Evolutionary conservation across 2,329 filamentous ascomycete species (phyloP).

Genomic region (Aureobasidium sp.): DNA sequence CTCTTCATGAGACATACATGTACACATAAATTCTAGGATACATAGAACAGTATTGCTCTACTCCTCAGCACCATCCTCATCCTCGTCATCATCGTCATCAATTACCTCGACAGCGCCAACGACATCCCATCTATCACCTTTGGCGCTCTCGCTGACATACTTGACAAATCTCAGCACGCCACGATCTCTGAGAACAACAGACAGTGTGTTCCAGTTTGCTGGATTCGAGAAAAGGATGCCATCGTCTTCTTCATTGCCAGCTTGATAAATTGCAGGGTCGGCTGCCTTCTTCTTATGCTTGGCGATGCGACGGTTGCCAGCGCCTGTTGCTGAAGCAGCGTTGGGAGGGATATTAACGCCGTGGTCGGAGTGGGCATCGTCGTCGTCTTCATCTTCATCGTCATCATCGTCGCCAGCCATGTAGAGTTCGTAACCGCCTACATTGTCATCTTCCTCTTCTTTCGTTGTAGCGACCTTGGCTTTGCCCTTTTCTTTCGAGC

Average conservation of each 20-base stretch:
- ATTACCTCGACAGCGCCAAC: constrained; percentile 66
- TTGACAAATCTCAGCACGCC: constrained; percentile 91
- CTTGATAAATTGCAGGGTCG: constrained; percentile 83
- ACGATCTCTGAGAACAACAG: constrained; percentile 78
- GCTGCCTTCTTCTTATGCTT: constrained; percentile 26
- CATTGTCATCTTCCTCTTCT: constrained; percentile 43
- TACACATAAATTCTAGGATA: neutral
- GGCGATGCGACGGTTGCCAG: constrained; percentile 34
- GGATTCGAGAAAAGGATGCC: constrained; percentile 61
- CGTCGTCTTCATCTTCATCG: constrained; percentile 48
- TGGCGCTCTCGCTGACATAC: constrained; percentile 76
- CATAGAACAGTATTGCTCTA: neutral
- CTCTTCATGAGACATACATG: neutral
- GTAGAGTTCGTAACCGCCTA: constrained; percentile 80
- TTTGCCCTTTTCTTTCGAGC: constrained; percentile 24
- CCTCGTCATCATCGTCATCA: constrained; percentile 29
- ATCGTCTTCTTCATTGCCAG: constrained; percentile 63
- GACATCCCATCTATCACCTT: constrained; percentile 89
- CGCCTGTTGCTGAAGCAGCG: constrained; percentile 33
- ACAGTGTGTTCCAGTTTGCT: constrained; percentile 81
- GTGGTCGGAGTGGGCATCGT: constrained; percentile 30
- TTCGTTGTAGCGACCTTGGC: constrained; percentile 22
- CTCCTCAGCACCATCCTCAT: neutral
- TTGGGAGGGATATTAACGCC: constrained; percentile 28
- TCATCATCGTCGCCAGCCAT: constrained; percentile 74